Evolutionary conservation across 2,329 filamentous ascomycete species (phyloP), one percentile per base, ranked within the genome.

Genomic region (Chaetomiaceae sp.): DNA sequence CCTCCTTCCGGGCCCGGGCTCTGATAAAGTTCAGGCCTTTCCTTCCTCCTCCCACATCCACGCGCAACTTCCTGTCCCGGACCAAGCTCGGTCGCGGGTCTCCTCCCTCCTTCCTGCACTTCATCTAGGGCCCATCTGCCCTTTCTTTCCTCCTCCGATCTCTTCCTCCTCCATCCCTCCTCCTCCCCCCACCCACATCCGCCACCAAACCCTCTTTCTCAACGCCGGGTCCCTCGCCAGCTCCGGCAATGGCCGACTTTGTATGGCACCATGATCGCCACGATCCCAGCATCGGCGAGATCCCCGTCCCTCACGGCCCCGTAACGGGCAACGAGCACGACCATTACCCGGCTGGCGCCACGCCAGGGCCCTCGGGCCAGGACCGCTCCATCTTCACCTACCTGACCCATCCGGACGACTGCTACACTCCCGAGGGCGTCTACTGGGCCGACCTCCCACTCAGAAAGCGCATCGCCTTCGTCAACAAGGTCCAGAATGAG

Each of bases 371-470:
- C 58, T 69, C 72, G 46, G 76, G 77, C 47, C 66, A 75, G 56
- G 79, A 83, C 70, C 77, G 72, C 58, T 73, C 76, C 67, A 81
- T 83, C 63, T 95, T 96, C 75, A 80, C 87, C 64, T 82, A 86
- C 61, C 76, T 96, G 54, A 87, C 95, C 53, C 87, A 88, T 51
- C 92, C 92, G 2, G 89, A 95, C 66, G 92, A 97, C 73, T 87
- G 84, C 59, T 96, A 92, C 73, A 89, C 87, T 52, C 72, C 80
- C 51, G 82, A 91, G 19, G 92, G 92, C 57, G 80, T 83, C 61
- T 97, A 97, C 80, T 97, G 91, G 91, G 92, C 91, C 31, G 92
- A 96, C 68, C 76, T 97, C 63, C 84, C 86, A 19, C 66, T 90
- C 47, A 63, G 70, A 56, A 72, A 92, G 74, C 85, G 89, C 58